A percentile compares a stretch with the other conserved stretches of the same genome.
These are phyloP conservation scores for Tylopilus subfusipes DNA, from an alignment of 768 basidiomycete species.

Conservation along the genomic window DNA sequence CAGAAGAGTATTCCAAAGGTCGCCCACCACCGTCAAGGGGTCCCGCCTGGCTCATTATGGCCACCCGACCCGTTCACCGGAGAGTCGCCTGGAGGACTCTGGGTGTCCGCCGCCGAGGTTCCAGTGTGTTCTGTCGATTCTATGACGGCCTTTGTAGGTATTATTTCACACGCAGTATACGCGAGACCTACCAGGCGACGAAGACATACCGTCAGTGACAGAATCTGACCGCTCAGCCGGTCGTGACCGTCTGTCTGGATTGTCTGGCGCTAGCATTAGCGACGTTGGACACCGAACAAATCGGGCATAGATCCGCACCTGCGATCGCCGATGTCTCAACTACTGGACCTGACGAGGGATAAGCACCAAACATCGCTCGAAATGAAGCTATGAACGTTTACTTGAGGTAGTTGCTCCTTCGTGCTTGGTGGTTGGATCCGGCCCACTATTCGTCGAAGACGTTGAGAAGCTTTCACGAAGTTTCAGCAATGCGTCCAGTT, in stretches of 20 bases:
- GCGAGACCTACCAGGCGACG: slow-evolving; percentile 13
- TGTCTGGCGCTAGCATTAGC: slow-evolving; percentile 15
- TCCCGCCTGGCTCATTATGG: slow-evolving; percentile 15
- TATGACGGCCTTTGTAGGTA: slow-evolving; percentile 10
- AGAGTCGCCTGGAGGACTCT: slow-evolving; percentile 3
- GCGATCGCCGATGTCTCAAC: slow-evolving; percentile 13
- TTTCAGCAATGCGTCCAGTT: slow-evolving; percentile 25
- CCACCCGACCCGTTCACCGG: slow-evolving; percentile 8
- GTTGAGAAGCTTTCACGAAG: slow-evolving; percentile 21
- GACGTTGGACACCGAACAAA: slow-evolving; percentile 2
- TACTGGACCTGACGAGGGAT: slow-evolving; percentile 23
- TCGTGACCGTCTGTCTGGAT: slow-evolving; percentile 4
- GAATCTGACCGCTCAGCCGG: neutral
- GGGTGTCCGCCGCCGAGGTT: neutral
- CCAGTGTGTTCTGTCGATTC: slow-evolving; percentile 10
- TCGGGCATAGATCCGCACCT: slow-evolving; percentile 16
- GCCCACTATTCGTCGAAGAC: slow-evolving; percentile 5
- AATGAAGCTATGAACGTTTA: slow-evolving; percentile 5
- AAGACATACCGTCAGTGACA: neutral
- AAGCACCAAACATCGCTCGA: slow-evolving; percentile 1
- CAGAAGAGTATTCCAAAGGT: slow-evolving; percentile 43
- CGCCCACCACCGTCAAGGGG: slow-evolving; percentile 49
- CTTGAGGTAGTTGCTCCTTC: slow-evolving; percentile 28
- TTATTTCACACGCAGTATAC: slow-evolving; percentile 1
- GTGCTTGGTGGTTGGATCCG: slow-evolving; percentile 10